Evolutionary conservation across 257 asterid genomes (phyloP), one percentile per base, ranked within the genome.

Genomic region (Scutellaria barbata): DNA sequence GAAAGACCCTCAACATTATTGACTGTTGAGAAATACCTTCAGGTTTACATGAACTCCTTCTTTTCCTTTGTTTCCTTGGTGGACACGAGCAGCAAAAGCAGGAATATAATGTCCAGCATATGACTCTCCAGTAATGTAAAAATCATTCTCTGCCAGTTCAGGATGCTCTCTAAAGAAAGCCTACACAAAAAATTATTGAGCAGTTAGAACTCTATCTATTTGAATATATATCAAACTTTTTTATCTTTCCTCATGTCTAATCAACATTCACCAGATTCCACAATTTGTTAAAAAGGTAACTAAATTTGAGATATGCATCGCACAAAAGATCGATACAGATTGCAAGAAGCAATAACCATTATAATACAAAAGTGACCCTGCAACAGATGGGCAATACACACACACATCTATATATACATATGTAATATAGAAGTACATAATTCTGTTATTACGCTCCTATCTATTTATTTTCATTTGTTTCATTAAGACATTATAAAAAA

Each of bases 21-120:
- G 52, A 5, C 7, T 9, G 3, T 9, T 16, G 57, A 37, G 73
- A 39, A 75, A 40, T 88, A 92, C 98, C 98, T 92, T 92, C 76
- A 92, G 79, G 73, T 92, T 90, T 33, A 92, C 67, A 74, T 87
- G 92, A 74, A 80, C 77, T 74, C 98, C 98, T 81, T 86, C 92
- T 50, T 85, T 88, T 59, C 75, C 95, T 82, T 92, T 88, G 88
- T 92, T 90, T 72, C 95, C 98, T 43, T 45, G 80, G 85, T 92
- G 88, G 76, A 92, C 87, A 69, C 97, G 90, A 62, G 96, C 87
- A 74, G 98, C 98, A 76, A 92, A 81, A 78, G 98, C 97, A 74
- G 98, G 98, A 70, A 92, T 88, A 53, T 92, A 92, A 68, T 92
- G 98, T 62, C 98, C 98, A 69, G 98, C 98, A 77, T 92, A 92